Percentiles rank a stretch among this genome's conserved stretches.
Evolutionary conservation across 2,329 filamentous ascomycete genomes (phyloP).

Genomic region (Aspergillus persii): DNA sequence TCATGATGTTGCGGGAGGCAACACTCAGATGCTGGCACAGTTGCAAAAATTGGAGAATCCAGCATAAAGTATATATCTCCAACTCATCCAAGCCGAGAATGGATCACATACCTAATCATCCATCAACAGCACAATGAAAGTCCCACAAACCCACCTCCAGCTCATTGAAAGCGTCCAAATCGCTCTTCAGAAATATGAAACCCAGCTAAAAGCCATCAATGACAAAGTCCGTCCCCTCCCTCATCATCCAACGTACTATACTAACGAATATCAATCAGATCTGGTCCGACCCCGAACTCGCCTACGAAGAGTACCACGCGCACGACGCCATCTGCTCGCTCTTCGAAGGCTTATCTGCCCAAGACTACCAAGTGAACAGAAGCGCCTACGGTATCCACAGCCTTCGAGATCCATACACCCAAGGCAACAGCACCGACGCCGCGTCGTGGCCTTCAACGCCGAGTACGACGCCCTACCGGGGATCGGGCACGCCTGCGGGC

Average conservation of each 20-base stretch:
- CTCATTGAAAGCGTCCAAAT: slow-evolving; percentile 25
- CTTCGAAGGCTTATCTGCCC: slow-evolving; percentile 31
- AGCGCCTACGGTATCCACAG: slow-evolving; percentile 50
- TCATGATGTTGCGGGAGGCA: too few relatives aligned
- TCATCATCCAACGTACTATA: background rate
- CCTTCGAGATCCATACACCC: slow-evolving; percentile 44
- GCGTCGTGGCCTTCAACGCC: slow-evolving; percentile 32
- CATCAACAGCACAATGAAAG: slow-evolving; percentile 18
- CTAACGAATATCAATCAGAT: slow-evolving; percentile 29
- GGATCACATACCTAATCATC: too few relatives aligned
- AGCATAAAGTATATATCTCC: too few relatives aligned
- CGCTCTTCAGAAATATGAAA: slow-evolving; percentile 22
- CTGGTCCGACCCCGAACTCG: slow-evolving; percentile 49
- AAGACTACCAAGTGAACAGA: slow-evolving; percentile 45
- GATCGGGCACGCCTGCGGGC: slow-evolving; percentile 38
- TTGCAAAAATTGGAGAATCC: too few relatives aligned
- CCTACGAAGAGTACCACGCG: slow-evolving; percentile 51
- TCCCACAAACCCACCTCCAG: slow-evolving; percentile 21
- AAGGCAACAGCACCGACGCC: slow-evolving; percentile 17
- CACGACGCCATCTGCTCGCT: slow-evolving; percentile 47
- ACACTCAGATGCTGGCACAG: too few relatives aligned
- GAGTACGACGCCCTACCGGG: slow-evolving; percentile 41
- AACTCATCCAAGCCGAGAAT: too few relatives aligned
- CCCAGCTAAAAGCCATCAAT: slow-evolving; percentile 22
- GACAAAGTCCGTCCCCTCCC: slow-evolving; percentile 16